phyloP scores from a whole-genome alignment of 2,329 filamentous ascomycete species.

The Aureobasidium sp. region DNA sequence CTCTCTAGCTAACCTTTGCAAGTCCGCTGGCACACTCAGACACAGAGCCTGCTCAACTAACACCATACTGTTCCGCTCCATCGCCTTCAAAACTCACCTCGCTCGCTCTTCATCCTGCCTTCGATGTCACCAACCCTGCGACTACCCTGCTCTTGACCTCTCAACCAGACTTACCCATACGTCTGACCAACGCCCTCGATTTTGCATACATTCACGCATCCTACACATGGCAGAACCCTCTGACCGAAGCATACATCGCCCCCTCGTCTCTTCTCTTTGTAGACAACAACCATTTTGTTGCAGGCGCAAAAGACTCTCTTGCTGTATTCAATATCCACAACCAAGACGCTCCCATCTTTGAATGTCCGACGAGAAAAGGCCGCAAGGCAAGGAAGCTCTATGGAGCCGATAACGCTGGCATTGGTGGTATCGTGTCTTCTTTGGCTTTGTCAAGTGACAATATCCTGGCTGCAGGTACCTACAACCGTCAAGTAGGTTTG shows the following conservation, averaged over 20 bases:
- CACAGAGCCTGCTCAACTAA: background rate
- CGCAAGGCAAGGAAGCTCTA: constrained; percentile 30
- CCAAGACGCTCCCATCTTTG: constrained; percentile 38
- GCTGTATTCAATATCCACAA: constrained; percentile 47
- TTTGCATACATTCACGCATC: constrained; percentile 36
- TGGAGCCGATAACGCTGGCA: constrained; percentile 37
- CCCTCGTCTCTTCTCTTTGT: constrained; percentile 49
- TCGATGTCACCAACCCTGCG: constrained; percentile 41
- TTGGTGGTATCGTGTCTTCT: constrained; percentile 49
- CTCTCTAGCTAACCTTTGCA: constrained; percentile 39
- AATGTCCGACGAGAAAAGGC: constrained; percentile 37
- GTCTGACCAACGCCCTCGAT: constrained; percentile 46
- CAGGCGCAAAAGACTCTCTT: constrained; percentile 46
- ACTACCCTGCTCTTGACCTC: constrained; percentile 45
- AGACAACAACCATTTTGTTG: constrained; percentile 45
- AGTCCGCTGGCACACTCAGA: constrained; percentile 24
- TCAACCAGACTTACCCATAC: constrained; percentile 46
- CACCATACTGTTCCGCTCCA: background rate
- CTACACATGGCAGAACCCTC: constrained; percentile 47
- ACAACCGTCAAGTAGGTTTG: constrained; percentile 46
- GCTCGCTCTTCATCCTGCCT: constrained; percentile 48
- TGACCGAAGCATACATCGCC: constrained; percentile 48
- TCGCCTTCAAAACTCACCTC: constrained; percentile 32
- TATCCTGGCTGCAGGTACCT: constrained; percentile 50
- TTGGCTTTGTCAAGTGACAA: constrained; percentile 38